phyloP scores from a whole-genome alignment of 108 stramenopile species.

The Nitzschia sp. region DNA sequence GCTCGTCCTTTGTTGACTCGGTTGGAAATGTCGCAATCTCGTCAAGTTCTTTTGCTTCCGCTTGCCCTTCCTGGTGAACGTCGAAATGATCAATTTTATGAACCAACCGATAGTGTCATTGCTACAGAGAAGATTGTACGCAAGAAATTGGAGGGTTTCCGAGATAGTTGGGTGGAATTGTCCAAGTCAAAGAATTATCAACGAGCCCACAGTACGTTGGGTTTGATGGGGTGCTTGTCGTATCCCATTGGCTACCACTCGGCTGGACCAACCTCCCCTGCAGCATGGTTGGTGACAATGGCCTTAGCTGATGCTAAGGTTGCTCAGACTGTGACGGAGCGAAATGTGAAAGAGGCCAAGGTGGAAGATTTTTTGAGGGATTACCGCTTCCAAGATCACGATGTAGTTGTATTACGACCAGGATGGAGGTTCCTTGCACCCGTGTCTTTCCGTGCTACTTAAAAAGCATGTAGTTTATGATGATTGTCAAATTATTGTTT shows the following conservation, averaged over 20 bases:
- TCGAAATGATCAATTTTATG: conserved; percentile 57
- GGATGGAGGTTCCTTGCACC: conserved; percentile 83
- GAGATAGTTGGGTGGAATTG: conserved; percentile 64
- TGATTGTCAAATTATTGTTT: too few species aligned
- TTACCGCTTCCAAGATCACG: conserved; percentile 72
- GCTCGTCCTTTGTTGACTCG: conserved; percentile 72
- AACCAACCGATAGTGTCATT: conserved; percentile 30
- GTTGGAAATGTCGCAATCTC: conserved; percentile 78
- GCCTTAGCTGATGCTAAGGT: conserved; percentile 72
- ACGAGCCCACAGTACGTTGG: conserved; percentile 61
- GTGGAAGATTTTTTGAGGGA: conserved; percentile 83
- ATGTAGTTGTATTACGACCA: conserved; percentile 75
- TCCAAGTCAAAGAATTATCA: conserved; percentile 54
- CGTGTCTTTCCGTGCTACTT: conserved; percentile 69
- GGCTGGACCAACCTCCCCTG: conserved; percentile 73
- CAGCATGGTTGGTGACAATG: conserved; percentile 78
- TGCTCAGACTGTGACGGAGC: conserved; percentile 66
- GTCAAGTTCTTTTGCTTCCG: conserved; percentile 70
- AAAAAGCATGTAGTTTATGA: too few species aligned
- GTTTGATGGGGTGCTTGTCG: conserved; percentile 60
- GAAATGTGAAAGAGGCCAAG: conserved; percentile 56
- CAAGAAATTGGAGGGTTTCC: conserved; percentile 57
- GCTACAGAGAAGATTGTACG: conserved; percentile 52
- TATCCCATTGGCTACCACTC: conserved; percentile 60
- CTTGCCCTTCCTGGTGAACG: conserved; percentile 70